Percentiles rank a stretch among this genome's conserved stretches.
These are phyloP conservation scores for Trichoderma koningii DNA, from an alignment of 2,329 filamentous ascomycete species.

Conservation along the genomic window DNA sequence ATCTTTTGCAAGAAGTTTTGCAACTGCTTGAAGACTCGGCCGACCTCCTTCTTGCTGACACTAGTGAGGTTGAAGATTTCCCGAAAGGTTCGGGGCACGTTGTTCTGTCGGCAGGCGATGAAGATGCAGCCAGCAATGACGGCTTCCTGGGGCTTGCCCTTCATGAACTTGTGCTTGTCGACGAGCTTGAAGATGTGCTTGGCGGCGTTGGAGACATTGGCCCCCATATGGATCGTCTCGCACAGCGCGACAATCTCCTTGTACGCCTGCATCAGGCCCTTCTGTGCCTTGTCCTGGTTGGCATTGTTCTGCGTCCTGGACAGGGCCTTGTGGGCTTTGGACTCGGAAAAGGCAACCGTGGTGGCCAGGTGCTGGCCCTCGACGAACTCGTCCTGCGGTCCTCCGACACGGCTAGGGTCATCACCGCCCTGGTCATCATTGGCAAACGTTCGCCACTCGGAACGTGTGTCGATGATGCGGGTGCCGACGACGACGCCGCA, in stretches of 20 bases:
- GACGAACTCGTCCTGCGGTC: slow-evolving; percentile 84
- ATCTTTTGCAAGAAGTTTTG: slow-evolving; percentile 83
- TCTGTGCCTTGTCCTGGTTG: slow-evolving; percentile 79
- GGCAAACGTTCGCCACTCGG: slow-evolving; percentile 98
- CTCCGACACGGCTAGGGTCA: slow-evolving; percentile 96
- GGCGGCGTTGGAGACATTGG: slow-evolving; percentile 81
- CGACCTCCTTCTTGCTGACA: slow-evolving; percentile 96
- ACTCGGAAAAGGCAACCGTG: slow-evolving; percentile 80
- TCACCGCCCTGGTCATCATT: slow-evolving; percentile 97
- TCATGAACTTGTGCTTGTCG: slow-evolving; percentile 89
- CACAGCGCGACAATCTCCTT: slow-evolving; percentile 87
- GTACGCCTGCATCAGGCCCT: slow-evolving; percentile 78
- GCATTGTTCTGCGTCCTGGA: slow-evolving; percentile 86
- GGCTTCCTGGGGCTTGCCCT: slow-evolving; percentile 90
- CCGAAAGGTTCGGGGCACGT: slow-evolving; percentile 84
- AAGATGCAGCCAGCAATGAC: slow-evolving; percentile 97
- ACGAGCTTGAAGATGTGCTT: slow-evolving; percentile 96
- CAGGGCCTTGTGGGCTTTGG: slow-evolving; percentile 70
- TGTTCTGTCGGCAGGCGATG: slow-evolving; percentile 90
- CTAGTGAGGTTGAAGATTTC: slow-evolving; percentile 93
- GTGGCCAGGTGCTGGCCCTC: slow-evolving; percentile 90
- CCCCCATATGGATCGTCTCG: slow-evolving; percentile 79
- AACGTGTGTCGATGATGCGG: slow-evolving; percentile 91
- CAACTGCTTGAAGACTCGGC: slow-evolving; percentile 88
- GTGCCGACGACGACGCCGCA: slow-evolving; percentile 90